Evolutionary conservation across 176 grass and related monocot genomes (phyloP).

Genomic region (Themeda triandra): DNA sequence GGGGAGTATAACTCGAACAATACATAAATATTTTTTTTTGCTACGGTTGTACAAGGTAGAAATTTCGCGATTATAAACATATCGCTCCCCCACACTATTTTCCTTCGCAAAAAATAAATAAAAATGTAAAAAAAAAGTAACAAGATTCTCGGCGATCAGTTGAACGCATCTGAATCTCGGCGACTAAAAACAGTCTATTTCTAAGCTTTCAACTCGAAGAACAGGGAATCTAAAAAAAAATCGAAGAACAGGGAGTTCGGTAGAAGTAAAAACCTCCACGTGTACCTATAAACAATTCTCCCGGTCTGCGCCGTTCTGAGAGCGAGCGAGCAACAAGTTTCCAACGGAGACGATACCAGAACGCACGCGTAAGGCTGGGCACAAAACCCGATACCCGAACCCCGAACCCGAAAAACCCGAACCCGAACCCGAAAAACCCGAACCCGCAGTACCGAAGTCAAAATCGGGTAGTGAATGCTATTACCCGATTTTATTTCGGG

Average conservation of each 20-base stretch:
- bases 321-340: background rate
- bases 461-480: no score
- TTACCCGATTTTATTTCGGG: no score
- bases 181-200: background rate
- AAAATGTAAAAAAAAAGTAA: background rate
- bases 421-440: no score
- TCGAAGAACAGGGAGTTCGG: background rate
- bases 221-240: no score
- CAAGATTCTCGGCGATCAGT: slow-evolving; percentile 7
- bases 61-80: background rate
- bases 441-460: no score
- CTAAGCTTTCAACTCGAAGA: background rate
- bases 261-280: slow-evolving; percentile 18
- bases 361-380: no score
- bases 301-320: background rate
- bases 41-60: background rate
- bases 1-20: background rate
- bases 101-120: background rate
- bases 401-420: no score
- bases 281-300: background rate
- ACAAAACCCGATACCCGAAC: no score
- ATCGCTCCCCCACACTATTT: background rate
- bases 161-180: slow-evolving; percentile 24
- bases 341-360: background rate
- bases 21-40: background rate